Percentiles rank a stretch among this genome's conserved stretches.
Evolutionary conservation across 345 rosid genomes (phyloP).

Genomic region (Turnera subulata): DNA sequence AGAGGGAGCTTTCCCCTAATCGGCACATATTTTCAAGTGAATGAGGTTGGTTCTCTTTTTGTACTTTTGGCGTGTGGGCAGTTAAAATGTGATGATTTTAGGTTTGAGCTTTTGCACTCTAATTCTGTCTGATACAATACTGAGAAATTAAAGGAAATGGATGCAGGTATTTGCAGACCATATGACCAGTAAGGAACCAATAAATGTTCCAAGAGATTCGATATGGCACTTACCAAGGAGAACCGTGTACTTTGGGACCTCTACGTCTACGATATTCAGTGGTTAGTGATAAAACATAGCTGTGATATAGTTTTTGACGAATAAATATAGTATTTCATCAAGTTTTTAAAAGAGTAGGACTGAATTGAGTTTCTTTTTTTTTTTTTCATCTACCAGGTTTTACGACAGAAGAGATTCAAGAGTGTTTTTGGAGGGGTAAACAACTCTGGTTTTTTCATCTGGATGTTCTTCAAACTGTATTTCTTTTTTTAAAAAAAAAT

Average conservation of each 20-base stretch:
- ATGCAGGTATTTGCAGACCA: slow-evolving; percentile 90
- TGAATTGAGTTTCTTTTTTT: too few species aligned
- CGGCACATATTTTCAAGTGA: slow-evolving; percentile 96
- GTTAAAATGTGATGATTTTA: too few species aligned
- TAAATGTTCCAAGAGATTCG: slow-evolving; percentile 70
- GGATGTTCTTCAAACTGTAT: too few species aligned
- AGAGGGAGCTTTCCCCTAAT: slow-evolving; percentile 94
- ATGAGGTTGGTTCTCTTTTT: slow-evolving; percentile 48
- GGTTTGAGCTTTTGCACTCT: neutral
- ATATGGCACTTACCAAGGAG: slow-evolving; percentile 73
- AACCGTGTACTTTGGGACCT: slow-evolving; percentile 88
- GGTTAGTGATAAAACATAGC: slow-evolving; percentile 39
- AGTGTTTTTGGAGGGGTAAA: slow-evolving; percentile 93
- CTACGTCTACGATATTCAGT: slow-evolving; percentile 81
- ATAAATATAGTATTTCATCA: neutral
- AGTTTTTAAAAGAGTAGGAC: too few species aligned
- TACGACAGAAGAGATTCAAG: slow-evolving; percentile 71
- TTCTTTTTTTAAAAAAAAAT: too few species aligned
- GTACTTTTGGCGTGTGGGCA: too few species aligned
- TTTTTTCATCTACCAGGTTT: slow-evolving; percentile 71
- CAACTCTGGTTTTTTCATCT: neutral
- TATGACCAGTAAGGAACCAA: slow-evolving; percentile 65
- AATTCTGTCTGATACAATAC: neutral
- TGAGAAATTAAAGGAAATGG: neutral
- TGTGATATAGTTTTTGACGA: neutral